phyloP scores from a whole-genome alignment of 352 stramenopile species.

The Globisporangium viniferum region DNA sequence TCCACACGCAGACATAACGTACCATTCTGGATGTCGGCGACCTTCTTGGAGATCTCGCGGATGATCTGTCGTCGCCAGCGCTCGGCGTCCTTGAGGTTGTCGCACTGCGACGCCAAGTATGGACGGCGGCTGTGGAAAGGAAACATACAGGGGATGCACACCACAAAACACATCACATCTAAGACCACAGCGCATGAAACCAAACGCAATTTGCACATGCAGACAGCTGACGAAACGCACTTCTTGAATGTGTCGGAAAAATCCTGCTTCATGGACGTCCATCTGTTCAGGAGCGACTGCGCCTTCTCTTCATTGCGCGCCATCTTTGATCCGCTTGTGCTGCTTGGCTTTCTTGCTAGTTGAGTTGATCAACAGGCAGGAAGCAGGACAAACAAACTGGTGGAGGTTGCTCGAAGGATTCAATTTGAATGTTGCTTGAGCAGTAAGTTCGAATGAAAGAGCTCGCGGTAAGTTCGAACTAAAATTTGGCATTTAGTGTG shows the following conservation, averaged over 20 bases:
- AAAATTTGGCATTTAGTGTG: too few relatives aligned
- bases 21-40: constrained; percentile 97
- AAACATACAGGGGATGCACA: not conserved
- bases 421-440: not conserved
- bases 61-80: constrained; percentile 93
- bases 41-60: constrained; percentile 93
- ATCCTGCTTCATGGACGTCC: constrained; percentile 96
- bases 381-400: not conserved
- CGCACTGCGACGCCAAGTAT: constrained; percentile 92
- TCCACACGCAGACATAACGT: not conserved
- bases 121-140: constrained; percentile 67
- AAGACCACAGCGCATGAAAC: not conserved
- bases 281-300: constrained; percentile 98
- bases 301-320: constrained; percentile 98
- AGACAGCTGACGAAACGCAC: constrained; percentile 25
- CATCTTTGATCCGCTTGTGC: constrained; percentile 56
- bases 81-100: constrained; percentile 93
- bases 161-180: not conserved
- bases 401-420: not conserved
- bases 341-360: not conserved
- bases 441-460: not conserved
- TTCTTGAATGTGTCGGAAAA: constrained; percentile 84
- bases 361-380: not conserved
- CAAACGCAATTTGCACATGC: not conserved
- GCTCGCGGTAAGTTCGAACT: too few relatives aligned